These are phyloP conservation scores for Pyronema domesticum DNA, from an alignment of 495 filamentous ascomycete species.

Conservation along the genomic window DNA sequence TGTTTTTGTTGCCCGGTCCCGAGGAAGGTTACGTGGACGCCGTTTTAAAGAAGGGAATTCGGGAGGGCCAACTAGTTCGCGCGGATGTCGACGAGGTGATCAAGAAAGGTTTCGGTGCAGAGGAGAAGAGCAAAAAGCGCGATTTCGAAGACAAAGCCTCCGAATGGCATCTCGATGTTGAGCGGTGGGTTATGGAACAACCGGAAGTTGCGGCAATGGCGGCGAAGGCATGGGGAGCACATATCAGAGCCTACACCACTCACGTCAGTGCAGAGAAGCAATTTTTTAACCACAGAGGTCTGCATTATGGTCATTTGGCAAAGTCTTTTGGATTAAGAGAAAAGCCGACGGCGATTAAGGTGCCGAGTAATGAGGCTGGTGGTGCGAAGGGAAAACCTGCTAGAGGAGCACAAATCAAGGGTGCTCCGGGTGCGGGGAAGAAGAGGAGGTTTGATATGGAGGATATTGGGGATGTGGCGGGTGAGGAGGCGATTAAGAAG, in stretches of 20 bases:
- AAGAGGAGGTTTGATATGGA: conserved; percentile 17
- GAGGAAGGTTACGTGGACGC: conserved; percentile 68
- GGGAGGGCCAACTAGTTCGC: conserved; percentile 12
- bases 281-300: conserved; percentile 71
- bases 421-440: neutral
- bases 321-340: conserved; percentile 85
- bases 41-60: conserved; percentile 17
- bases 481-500: conserved; percentile 18
- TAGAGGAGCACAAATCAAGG: conserved; percentile 4
- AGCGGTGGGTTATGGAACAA: conserved; percentile 50
- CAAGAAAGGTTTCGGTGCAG: conserved; percentile 34
- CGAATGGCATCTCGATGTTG: conserved; percentile 57
- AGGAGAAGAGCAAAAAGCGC: conserved; percentile 19
- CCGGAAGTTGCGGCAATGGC: conserved; percentile 49
- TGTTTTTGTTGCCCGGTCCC: conserved; percentile 75
- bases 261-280: conserved; percentile 65
- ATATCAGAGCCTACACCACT: conserved; percentile 86
- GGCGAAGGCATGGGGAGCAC: conserved; percentile 68
- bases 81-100: conserved; percentile 33
- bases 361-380: conserved; percentile 33
- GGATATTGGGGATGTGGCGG: conserved; percentile 1
- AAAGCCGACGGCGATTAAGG: conserved; percentile 67
- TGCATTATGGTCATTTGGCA: conserved; percentile 85
- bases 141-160: conserved; percentile 56
- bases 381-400: conserved; percentile 28